Conservation (phyloP, 2,329 filamentous ascomycete genomes). For the Exophiala sideris region DNA sequence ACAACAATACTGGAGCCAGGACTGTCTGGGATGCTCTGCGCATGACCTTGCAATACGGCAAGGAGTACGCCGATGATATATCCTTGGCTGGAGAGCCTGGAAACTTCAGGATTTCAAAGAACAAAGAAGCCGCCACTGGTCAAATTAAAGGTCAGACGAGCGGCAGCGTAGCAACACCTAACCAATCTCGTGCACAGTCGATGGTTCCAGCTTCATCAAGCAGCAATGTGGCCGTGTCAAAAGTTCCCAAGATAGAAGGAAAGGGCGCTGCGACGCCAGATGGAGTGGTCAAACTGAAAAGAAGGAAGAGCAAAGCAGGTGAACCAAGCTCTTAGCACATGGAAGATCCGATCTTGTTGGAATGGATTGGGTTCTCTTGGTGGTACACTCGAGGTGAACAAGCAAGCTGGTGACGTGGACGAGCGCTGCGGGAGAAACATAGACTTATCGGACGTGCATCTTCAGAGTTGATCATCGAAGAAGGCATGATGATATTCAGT, state of each 20-base stretch:
- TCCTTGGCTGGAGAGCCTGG: constrained; percentile 62
- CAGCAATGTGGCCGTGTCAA: neutral
- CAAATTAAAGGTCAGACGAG: constrained; percentile 11
- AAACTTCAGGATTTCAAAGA: constrained; percentile 54
- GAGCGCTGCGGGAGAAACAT: too few relatives aligned
- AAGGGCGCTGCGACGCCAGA: constrained; percentile 5
- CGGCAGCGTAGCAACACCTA: constrained; percentile 4
- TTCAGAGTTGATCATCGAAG: too few relatives aligned
- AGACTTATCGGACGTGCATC: too few relatives aligned
- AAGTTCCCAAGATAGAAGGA: constrained; percentile 4
- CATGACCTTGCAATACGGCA: constrained; percentile 52
- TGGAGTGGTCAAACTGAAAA: constrained; percentile 13
- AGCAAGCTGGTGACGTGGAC: too few relatives aligned
- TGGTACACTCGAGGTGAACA: too few relatives aligned
- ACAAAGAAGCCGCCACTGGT: constrained; percentile 29
- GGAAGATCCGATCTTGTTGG: neutral
- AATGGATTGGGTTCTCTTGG: neutral
- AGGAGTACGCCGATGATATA: constrained; percentile 64
- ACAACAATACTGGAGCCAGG: constrained; percentile 33
- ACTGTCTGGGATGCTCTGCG: constrained; percentile 48
- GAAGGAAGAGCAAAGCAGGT: constrained; percentile 21
- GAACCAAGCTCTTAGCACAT: constrained; percentile 9
- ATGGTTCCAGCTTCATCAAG: constrained; percentile 4
- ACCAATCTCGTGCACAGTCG: constrained; percentile 19
- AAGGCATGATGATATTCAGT: too few relatives aligned